Conservation (phyloP, 495 filamentous ascomycete genomes). For the Xylaria bambusicola region DNA sequence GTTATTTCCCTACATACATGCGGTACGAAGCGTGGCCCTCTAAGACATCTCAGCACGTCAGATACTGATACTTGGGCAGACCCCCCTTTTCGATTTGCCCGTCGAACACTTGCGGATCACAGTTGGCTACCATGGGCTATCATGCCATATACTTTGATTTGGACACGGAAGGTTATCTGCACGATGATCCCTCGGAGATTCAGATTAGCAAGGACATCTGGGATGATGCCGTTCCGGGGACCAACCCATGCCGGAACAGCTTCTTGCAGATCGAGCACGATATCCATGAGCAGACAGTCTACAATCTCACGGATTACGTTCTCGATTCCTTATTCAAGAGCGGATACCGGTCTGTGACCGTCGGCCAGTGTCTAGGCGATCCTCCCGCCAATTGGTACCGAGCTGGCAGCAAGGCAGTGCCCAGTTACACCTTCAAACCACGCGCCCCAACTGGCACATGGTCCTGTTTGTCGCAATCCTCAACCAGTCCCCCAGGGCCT, state of each 20-base stretch:
- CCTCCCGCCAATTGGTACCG: slow-evolving; percentile 73
- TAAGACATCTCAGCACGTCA: not conserved
- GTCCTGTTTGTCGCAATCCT: slow-evolving; percentile 25
- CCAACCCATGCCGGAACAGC: slow-evolving; percentile 44
- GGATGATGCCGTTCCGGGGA: slow-evolving; percentile 54
- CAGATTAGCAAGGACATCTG: slow-evolving; percentile 75
- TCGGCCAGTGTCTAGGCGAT: slow-evolving; percentile 75
- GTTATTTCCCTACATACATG: slow-evolving; percentile 85
- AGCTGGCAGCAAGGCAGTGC: slow-evolving; percentile 29
- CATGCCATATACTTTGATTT: slow-evolving; percentile 75
- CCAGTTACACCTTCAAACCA: slow-evolving; percentile 26
- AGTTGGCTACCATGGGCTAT: slow-evolving; percentile 69
- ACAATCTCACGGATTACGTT: slow-evolving; percentile 76
- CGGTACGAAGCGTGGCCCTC: slow-evolving; percentile 33
- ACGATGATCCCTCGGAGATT: slow-evolving; percentile 60
- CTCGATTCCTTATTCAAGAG: slow-evolving; percentile 56
- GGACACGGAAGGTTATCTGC: slow-evolving; percentile 76
- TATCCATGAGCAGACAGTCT: slow-evolving; percentile 73
- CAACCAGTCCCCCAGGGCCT: slow-evolving; percentile 21
- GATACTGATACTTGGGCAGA: slow-evolving; percentile 29
- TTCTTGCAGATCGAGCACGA: slow-evolving; percentile 79
- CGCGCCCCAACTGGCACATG: slow-evolving; percentile 29
- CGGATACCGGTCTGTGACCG: slow-evolving; percentile 68
- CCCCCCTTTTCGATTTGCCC: slow-evolving; percentile 78
- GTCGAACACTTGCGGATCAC: slow-evolving; percentile 54